Conservation (phyloP, 495 filamentous ascomycete species). For the Trichoderma virens region DNA sequence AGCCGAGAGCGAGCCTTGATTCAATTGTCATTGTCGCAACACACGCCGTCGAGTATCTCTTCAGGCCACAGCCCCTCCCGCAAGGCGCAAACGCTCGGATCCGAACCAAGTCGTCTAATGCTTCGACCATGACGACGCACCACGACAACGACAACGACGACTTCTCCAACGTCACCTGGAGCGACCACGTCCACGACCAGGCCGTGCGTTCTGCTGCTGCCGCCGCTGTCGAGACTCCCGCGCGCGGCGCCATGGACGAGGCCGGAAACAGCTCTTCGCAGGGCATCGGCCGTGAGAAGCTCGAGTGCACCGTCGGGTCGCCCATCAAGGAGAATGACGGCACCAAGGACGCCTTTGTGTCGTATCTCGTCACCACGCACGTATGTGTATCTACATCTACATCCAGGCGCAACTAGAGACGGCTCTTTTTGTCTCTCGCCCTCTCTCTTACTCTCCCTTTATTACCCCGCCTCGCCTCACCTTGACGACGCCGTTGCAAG, state of each 20-base stretch:
- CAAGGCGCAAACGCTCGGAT: no score
- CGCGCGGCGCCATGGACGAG: constrained; percentile 18
- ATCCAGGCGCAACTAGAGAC: no score
- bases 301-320: constrained; percentile 74
- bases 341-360: constrained; percentile 95
- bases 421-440: neutral
- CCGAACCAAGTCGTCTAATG: neutral
- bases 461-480: neutral
- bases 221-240: constrained; percentile 13
- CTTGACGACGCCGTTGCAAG: neutral
- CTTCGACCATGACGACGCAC: neutral
- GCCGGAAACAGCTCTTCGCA: constrained; percentile 14
- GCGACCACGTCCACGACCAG: constrained; percentile 21
- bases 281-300: constrained; percentile 65
- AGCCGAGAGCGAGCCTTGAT: neutral
- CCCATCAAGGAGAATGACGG: constrained; percentile 92
- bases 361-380: constrained; percentile 85
- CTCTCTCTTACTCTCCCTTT: neutral
- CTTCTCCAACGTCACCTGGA: constrained; percentile 46
- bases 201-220: neutral
- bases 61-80: neutral
- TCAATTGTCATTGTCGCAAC: neutral
- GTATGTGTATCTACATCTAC: constrained; percentile 35
- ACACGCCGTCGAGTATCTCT: neutral
- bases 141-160: constrained; percentile 31